A percentile compares a stretch with the other conserved stretches of the same genome.
phyloP scores from a whole-genome alignment of 2,329 filamentous ascomycete species.

The Pseudogymnoascus sp. region DNA sequence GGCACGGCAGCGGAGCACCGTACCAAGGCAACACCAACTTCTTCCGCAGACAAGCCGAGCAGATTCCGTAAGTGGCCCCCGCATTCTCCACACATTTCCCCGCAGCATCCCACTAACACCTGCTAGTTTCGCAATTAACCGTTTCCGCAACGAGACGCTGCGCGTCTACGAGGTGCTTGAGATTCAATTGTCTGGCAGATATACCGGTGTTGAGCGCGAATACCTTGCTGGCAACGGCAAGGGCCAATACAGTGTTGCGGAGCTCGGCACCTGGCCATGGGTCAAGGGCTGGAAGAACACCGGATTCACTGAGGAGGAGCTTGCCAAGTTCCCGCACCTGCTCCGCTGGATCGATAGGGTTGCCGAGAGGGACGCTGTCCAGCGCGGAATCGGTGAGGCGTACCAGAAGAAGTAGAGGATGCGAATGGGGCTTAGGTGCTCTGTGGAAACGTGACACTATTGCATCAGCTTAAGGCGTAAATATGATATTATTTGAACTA shows the following conservation, averaged over 20 bases:
- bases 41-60: slow-evolving; percentile 38
- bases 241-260: slow-evolving; percentile 46
- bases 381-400: background rate
- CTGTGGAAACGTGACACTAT: background rate
- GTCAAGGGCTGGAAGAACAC: slow-evolving; percentile 36
- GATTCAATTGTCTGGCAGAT: slow-evolving; percentile 43
- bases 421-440: background rate
- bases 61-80: slow-evolving; percentile 33
- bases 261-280: slow-evolving; percentile 46
- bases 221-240: slow-evolving; percentile 45
- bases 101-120: slow-evolving; percentile 1
- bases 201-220: slow-evolving; percentile 38
- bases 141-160: slow-evolving; percentile 43
- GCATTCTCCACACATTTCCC: background rate
- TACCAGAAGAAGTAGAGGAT: slow-evolving; percentile 3
- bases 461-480: slow-evolving; percentile 1
- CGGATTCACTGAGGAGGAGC: slow-evolving; percentile 39
- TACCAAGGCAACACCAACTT: slow-evolving; percentile 36
- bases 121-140: slow-evolving; percentile 36
- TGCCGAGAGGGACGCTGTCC: slow-evolving; percentile 37
- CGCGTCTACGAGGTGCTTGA: slow-evolving; percentile 48
- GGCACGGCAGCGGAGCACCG: slow-evolving; percentile 38
- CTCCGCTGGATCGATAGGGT: slow-evolving; percentile 46
- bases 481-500: slow-evolving; percentile 9
- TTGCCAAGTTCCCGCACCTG: slow-evolving; percentile 42